Evolutionary conservation across 352 stramenopile genomes (phyloP), one percentile per base, ranked within the genome.

Genomic region (Phytophthora chlamydospora): DNA sequence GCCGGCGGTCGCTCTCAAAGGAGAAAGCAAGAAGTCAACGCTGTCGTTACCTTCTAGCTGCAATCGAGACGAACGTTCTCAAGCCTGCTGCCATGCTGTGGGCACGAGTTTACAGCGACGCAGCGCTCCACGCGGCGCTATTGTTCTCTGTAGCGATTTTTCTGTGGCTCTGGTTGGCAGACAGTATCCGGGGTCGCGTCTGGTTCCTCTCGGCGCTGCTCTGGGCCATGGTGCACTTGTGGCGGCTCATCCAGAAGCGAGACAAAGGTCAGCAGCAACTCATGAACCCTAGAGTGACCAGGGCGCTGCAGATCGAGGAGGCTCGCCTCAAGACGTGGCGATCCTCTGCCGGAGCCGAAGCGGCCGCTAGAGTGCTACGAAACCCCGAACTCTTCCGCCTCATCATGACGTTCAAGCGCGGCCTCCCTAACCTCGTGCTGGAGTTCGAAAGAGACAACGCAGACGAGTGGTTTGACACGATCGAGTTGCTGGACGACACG

Each of bases 351-450:
- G 51, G 16, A 19, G 39, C 51, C 13, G 51, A 50, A 50, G 51
- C 34, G 29, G 51, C 40, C 11, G 51, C 51, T 13, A 42, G 27
- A 33, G 51, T 59, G 27, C 34, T 59, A 8, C 51, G 51, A 39
- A 59, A 59, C 32, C n/a, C 11, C 16, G 51, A 59, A 35, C 39
- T 59, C 19, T 59, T 59, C n/a, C 51, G 51, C 39, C 51, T 47
- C 51, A 59, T 59, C 51, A 59, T 59, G 51, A 43, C 51, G 17
- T 59, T 59, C 51, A 59, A 59, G 39, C 38, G 29, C 38, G 51
- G 51, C 6, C 51, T 59, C 16, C 51, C 51, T 11, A 59, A 43
- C 12, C 39, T 59, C 5, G 51, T 59, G 32, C 29, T 59, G 51
- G 51, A 59, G 16, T 59, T 59, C 17, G 51, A 59, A 24, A 29